phyloP scores from a whole-genome alignment of 805 yeast genomes.

The Saccharomycopsis sp. region DNA sequence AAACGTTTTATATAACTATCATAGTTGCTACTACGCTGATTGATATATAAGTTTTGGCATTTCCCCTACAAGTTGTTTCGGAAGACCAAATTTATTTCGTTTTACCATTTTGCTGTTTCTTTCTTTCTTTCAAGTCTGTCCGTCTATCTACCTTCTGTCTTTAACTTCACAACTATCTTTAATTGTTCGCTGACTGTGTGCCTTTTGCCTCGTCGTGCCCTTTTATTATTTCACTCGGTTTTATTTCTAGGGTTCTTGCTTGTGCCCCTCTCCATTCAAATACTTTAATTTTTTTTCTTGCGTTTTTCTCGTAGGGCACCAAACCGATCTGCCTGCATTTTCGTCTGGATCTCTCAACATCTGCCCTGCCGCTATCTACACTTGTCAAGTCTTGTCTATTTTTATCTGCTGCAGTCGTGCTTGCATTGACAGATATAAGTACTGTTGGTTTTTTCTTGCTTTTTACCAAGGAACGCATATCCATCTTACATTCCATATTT shows the following conservation, averaged over 20 bases:
- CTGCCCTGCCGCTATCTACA: background rate
- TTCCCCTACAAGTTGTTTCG: background rate
- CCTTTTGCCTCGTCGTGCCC: background rate
- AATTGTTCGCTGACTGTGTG: background rate
- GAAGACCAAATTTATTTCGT: background rate
- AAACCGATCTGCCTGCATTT: background rate
- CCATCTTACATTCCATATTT: conserved; percentile 2
- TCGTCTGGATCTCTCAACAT: no score
- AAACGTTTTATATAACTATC: background rate
- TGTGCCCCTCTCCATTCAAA: no score
- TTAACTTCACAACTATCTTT: no score
- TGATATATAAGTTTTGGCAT: background rate
- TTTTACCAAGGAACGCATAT: background rate
- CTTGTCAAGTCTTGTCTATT: background rate
- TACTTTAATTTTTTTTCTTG: no score
- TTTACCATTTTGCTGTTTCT: background rate
- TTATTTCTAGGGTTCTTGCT: background rate
- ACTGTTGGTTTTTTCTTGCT: no score
- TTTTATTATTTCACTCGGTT: no score
- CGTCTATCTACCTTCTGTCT: no score
- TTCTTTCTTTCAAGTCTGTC: background rate
- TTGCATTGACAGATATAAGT: background rate
- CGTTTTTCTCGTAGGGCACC: background rate
- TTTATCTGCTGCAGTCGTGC: background rate
- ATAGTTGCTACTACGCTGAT: background rate